Base-by-base conservation (phyloP, 495 filamentous ascomycete species). In the Chaetomium cochliodes region DNA sequence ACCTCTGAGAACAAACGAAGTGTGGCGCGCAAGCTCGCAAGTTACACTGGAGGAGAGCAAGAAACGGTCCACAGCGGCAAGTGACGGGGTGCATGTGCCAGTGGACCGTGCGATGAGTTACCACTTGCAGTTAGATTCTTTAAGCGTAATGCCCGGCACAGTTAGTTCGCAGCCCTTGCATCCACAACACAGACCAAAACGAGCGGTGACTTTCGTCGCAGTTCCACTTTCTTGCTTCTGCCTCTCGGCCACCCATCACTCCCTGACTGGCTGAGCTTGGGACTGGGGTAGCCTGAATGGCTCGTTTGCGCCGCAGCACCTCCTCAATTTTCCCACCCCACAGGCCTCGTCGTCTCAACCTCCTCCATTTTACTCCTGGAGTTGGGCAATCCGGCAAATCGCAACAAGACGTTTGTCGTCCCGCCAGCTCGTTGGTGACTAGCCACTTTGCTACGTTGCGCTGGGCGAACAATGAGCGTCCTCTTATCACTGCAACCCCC, bases 401-500 rank as follows among this genome's bases (percentile, higher is more conserved):
- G 58, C 5, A 57, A 26, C 58, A n/a, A 23, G 44, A 18, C 33
- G 52, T 60, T 60, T 51, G 51, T 65, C 60, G 60, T 44, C 50
- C 12, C 15, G 57, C 20, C 42, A 51, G 57, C 66, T 52, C 44
- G 37, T 59, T 39, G 46, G 28, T 37, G 63, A 23, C 63, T 62
- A 53, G 20, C 28, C 52, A 15, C 28, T 58, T 62, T 49, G 33
- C 46, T 55, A 26, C 23, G 37, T 30, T 33, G 20, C 26, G 22
- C 60, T 50, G 57, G 33, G 47, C 39, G 13, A 28, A 78, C 66
- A 64, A 85, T 84, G 82, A 83, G 83, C 67, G 77, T 81, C 59
- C 67, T 82, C 65, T 69, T 82, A 60, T 77, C 80, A 65, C 80
- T 79, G 62, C 79, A 83, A 65, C 88, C 88, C 69, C 83, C 88